Conservation (phyloP, 2,329 filamentous ascomycete species). For the Amphichorda felina region DNA sequence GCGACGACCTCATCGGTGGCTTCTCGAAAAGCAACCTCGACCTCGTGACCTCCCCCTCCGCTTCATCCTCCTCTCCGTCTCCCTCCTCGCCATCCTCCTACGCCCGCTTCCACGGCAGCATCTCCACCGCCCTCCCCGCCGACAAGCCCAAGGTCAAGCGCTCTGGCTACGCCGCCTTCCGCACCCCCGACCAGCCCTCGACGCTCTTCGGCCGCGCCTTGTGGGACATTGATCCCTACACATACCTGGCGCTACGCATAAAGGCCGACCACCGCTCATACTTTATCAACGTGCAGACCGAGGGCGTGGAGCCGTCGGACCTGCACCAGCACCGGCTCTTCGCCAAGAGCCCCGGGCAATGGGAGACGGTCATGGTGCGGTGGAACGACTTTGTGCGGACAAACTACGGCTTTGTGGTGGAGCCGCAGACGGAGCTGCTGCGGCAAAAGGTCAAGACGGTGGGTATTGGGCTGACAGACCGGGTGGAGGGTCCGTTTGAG, state of each 20-base stretch:
- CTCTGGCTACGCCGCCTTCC: conserved; percentile 81
- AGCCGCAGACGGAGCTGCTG: conserved; percentile 85
- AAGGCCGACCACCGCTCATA: conserved; percentile 88
- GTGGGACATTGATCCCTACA: conserved; percentile 86
- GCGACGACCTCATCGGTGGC: conserved; percentile 76
- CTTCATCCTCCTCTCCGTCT: conserved; percentile 5
- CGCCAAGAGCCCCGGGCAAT: conserved; percentile 65
- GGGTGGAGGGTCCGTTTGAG: conserved; percentile 80
- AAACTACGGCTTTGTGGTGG: conserved; percentile 82
- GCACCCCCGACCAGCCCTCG: conserved; percentile 63
- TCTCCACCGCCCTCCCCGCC: conserved; percentile 73
- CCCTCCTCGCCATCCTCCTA: conserved; percentile 30
- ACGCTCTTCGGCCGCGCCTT: conserved; percentile 78
- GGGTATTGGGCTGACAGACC: conserved; percentile 80
- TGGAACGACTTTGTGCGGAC: conserved; percentile 93
- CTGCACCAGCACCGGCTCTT: conserved; percentile 90
- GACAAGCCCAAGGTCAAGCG: conserved; percentile 64
- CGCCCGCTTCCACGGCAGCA: conserved; percentile 74
- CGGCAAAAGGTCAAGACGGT: conserved; percentile 76
- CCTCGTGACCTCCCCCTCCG: conserved; percentile 25
- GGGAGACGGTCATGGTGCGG: conserved; percentile 90
- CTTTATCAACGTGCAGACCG: conserved; percentile 91
- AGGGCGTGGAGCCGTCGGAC: conserved; percentile 88
- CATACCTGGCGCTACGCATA: conserved; percentile 76
- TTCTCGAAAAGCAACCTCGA: conserved; percentile 67